Evolutionary conservation across 148 eudicot genomes (phyloP), one percentile per base, ranked within the genome.

Genomic region (Bassia scoparia): DNA sequence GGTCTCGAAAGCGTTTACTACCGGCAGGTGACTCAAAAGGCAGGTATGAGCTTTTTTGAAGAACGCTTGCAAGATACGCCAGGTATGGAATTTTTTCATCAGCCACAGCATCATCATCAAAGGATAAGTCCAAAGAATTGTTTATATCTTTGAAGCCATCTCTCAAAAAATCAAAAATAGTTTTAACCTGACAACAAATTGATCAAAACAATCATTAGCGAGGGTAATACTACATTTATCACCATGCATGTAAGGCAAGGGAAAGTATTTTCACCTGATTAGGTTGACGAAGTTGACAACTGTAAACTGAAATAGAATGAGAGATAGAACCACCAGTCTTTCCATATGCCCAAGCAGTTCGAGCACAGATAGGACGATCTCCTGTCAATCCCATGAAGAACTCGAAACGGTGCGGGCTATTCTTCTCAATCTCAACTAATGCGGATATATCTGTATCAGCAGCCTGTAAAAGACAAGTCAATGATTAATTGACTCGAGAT

Each of bases 301-400:
- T 95, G 73, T 78, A 91, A 76, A 95, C 98, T 53, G 98, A 95
- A 71, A 95, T 83, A 84, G 97, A 97, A 82, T 95, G 98, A 78
- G 98, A 89, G 75, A 95, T 91, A 48, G 89, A 87, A 72, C 98
- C 98, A 65, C 98, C 98, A 67, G 91, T 81, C 77, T 91, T 95
- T 72, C 97, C 97, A 76, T 89, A 95, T 50, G 98, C 98, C 98
- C 97, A 95, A 59, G 98, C 98, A 46, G 98, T 91, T 68, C 98
- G 91, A 77, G 98, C 98, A 87, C 98, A 95, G 74, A 95, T 89
- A 53, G 98, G 97, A 62, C 83, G 93, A 82, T 95, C 98, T 63
- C 98, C 98, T 58, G 82, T 88, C 65, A 86, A 90, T 71, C 98
- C 98, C 98, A 95, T 95, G 87, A 95, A 95, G 79, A 95, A 95